These are phyloP conservation scores for Oryza nivara DNA, from an alignment of 176 grass and related monocot genomes.

Conservation along the genomic window DNA sequence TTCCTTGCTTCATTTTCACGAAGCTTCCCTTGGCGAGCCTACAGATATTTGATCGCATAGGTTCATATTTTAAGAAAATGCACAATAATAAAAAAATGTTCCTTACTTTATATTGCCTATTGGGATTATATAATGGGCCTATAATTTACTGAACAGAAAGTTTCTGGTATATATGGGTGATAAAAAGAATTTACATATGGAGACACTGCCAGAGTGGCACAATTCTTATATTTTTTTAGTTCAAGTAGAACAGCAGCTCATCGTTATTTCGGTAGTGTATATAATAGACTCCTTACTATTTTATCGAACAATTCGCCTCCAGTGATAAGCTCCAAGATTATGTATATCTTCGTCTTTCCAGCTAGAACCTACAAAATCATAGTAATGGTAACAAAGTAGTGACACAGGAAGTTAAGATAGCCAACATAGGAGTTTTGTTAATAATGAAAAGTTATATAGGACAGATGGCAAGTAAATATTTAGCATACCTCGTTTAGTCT, in stretches of 20 bases:
- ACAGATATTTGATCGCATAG: slow-evolving; percentile 11
- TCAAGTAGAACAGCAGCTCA: neutral
- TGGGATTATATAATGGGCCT: neutral
- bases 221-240: neutral
- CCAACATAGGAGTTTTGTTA: neutral
- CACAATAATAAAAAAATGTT: neutral
- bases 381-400: slow-evolving; percentile 20
- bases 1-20: slow-evolving; percentile 72
- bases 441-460: neutral
- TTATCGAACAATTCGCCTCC: slow-evolving; percentile 96
- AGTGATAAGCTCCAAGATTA: slow-evolving; percentile 90
- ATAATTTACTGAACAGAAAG: neutral
- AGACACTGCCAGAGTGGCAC: neutral
- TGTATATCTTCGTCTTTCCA: slow-evolving; percentile 93
- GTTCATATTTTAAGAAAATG: slow-evolving; percentile 8
- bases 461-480: neutral
- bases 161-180: slow-evolving; percentile 1
- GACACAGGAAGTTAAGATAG: slow-evolving; percentile 11
- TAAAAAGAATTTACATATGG: neutral
- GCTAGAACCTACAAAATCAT: slow-evolving; percentile 71
- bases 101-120: neutral
- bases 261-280: neutral
- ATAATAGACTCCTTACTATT: slow-evolving; percentile 70
- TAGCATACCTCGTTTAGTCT: slow-evolving; percentile 75
- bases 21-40: slow-evolving; percentile 81